Conservation (phyloP, 2,329 filamentous ascomycete genomes). For the Fusarium veterinarium region DNA sequence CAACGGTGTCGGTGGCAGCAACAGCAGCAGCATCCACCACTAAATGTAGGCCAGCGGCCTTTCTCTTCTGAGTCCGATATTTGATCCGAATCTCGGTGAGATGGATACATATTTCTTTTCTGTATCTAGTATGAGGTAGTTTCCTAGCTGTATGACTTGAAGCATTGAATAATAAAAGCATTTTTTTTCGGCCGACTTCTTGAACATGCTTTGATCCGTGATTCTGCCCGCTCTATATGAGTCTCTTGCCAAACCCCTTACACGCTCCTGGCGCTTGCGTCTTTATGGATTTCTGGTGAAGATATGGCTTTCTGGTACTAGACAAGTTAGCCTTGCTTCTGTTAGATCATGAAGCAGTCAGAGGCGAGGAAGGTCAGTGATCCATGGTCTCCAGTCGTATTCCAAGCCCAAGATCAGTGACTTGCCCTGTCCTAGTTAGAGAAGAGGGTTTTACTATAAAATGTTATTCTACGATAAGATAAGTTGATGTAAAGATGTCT, state of each 20-base stretch:
- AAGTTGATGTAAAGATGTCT: no score
- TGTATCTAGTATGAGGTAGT: not conserved
- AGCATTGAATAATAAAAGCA: slow-evolving; percentile 11
- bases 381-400: no score
- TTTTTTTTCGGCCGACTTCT: not conserved
- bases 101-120: not conserved
- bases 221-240: not conserved
- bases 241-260: rapidly evolving
- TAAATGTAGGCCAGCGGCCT: not conserved
- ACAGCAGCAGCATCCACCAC: not conserved
- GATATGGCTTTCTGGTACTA: not conserved
- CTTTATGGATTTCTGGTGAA: rapidly evolving
- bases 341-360: not conserved
- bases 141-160: slow-evolving; percentile 23
- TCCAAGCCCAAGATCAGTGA: no score
- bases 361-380: not conserved
- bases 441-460: no score
- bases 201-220: not conserved
- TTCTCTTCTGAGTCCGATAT: not conserved
- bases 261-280: not conserved
- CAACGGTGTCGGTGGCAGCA: slow-evolving; percentile 24
- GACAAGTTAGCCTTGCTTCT: not conserved
- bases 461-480: no score
- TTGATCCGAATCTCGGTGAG: not conserved
- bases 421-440: no score